phyloP scores from a whole-genome alignment of 208 protist species.

The Tritrichomonas foetus region DNA sequence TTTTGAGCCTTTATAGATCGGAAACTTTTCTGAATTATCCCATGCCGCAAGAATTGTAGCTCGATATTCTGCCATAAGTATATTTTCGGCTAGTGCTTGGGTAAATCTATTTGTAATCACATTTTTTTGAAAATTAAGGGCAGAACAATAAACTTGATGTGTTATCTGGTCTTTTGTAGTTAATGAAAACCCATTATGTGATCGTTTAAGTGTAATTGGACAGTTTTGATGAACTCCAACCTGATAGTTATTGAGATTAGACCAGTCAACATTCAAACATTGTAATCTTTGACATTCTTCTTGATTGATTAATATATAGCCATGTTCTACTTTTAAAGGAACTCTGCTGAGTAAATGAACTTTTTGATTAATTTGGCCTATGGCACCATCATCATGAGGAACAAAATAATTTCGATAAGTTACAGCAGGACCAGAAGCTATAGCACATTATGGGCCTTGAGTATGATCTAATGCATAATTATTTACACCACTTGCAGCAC shows the following conservation, averaged over 20 bases:
- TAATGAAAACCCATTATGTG: not conserved
- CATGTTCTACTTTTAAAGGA: not conserved
- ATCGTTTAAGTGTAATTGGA: not conserved
- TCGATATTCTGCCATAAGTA: not conserved
- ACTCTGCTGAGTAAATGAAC: not conserved
- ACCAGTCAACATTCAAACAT: not conserved
- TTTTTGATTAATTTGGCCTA: not conserved
- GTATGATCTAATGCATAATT: not conserved
- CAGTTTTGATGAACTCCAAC: constrained; percentile 5
- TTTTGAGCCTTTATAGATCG: not conserved
- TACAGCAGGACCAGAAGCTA: not conserved
- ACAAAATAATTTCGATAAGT: not conserved
- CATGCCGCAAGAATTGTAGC: not conserved
- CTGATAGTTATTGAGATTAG: not conserved
- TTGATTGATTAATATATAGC: not conserved
- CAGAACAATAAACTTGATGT: not conserved
- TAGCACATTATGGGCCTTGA: not conserved
- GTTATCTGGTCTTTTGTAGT: not conserved
- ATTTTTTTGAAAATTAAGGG: not conserved
- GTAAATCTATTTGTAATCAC: not conserved
- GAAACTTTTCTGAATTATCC: not conserved
- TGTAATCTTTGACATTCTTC: not conserved
- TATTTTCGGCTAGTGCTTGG: not conserved
- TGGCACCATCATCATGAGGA: not conserved
- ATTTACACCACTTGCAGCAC: not conserved